Conservation (phyloP, 1,284 basidiomycete genomes). For the Leccinum subspadiceum region DNA sequence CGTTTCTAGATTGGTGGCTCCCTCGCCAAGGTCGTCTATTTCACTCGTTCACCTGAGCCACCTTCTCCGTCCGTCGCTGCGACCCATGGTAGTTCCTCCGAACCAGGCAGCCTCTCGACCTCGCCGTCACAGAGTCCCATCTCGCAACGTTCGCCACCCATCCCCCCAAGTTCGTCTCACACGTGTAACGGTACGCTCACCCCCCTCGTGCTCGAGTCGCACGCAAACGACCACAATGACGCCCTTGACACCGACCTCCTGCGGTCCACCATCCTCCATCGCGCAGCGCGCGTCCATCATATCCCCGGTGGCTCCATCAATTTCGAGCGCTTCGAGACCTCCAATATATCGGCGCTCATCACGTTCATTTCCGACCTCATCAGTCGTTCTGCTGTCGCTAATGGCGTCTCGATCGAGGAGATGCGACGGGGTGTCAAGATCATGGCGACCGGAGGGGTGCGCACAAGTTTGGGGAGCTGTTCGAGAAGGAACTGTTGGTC, state of each 20-base stretch:
- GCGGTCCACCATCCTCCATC: conserved; percentile 65
- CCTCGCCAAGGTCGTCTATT: conserved; percentile 97
- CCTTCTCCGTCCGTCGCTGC: conserved; percentile 64
- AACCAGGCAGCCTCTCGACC: conserved; percentile 45
- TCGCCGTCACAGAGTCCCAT: conserved; percentile 42
- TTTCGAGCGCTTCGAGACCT: conserved; percentile 97
- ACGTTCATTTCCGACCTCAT: conserved; percentile 89
- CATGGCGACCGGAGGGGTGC: conserved; percentile 99
- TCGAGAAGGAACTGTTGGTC: conserved; percentile 75
- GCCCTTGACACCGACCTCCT: conserved; percentile 50
- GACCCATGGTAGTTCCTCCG: conserved; percentile 51
- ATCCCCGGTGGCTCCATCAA: conserved; percentile 97
- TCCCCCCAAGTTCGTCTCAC: conserved; percentile 37
- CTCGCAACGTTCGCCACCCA: conserved; percentile 38
- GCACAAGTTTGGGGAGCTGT: conserved; percentile 88
- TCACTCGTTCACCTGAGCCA: conserved; percentile 85
- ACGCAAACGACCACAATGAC: conserved; percentile 33
- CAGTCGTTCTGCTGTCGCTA: conserved; percentile 81
- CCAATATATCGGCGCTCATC: conserved; percentile 84
- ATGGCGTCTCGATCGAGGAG: conserved; percentile 84
- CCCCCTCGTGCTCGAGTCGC: conserved; percentile 66
- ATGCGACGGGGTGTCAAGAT: conserved; percentile 96
- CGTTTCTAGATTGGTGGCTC: conserved; percentile 86
- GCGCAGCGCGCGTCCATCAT: conserved; percentile 65
- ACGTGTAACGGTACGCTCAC: conserved; percentile 74